These are phyloP conservation scores for Saccharomycopsis babjevae DNA, from an alignment of 805 yeast species.

Conservation along the genomic window DNA sequence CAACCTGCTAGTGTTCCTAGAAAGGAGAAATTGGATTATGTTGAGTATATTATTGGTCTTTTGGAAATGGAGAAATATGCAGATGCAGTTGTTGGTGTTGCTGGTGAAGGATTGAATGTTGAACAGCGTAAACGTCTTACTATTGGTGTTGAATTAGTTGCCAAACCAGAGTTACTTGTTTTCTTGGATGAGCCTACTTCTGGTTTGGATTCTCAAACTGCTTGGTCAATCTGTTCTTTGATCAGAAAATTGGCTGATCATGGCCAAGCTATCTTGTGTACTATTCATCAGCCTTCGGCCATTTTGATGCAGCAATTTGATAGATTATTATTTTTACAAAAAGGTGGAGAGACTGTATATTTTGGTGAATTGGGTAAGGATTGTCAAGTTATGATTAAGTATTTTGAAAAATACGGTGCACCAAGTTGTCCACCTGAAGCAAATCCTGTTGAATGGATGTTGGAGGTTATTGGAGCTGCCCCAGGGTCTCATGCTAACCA, in stretches of 20 bases:
- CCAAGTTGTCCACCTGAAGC: constrained; percentile 49
- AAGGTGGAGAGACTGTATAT: constrained; percentile 73
- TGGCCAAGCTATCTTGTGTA: constrained; percentile 68
- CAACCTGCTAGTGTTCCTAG: constrained; percentile 50
- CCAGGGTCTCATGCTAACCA: constrained; percentile 52
- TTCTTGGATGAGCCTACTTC: constrained; percentile 69
- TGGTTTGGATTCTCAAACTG: constrained; percentile 58
- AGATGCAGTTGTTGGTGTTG: constrained; percentile 71
- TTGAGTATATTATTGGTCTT: constrained; percentile 54
- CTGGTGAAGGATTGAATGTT: constrained; percentile 63
- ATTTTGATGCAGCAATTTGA: constrained; percentile 58
- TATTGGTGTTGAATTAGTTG: constrained; percentile 64
- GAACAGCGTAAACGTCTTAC: constrained; percentile 61
- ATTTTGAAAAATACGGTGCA: constrained; percentile 68
- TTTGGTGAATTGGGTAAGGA: constrained; percentile 72
- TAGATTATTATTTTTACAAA: constrained; percentile 53
- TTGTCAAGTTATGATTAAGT: constrained; percentile 45
- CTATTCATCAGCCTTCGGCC: constrained; percentile 74
- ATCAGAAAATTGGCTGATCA: constrained; percentile 57
- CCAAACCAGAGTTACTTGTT: constrained; percentile 52
- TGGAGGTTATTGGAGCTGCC: constrained; percentile 72
- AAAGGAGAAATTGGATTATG: constrained; percentile 54
- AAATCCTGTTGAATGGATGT: constrained; percentile 70
- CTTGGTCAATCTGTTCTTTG: constrained; percentile 59
- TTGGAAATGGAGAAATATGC: constrained; percentile 62